Conservation (phyloP, 768 basidiomycete species). For the Pseudohyphozyma bogoriensis region DNA sequence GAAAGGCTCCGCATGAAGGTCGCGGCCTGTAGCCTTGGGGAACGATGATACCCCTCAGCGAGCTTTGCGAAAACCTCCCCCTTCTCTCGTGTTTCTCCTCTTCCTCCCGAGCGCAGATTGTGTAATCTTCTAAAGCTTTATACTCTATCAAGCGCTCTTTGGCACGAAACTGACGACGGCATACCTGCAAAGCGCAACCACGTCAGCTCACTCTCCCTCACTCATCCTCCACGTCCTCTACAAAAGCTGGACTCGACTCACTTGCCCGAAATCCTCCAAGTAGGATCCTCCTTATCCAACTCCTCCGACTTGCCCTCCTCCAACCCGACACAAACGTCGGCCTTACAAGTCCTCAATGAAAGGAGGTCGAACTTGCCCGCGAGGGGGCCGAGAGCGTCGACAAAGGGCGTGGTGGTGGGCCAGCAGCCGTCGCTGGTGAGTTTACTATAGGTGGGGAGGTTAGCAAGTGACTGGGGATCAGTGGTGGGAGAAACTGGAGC, state of each 20-base stretch:
- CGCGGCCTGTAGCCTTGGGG: no score
- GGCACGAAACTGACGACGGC: conserved; percentile 1
- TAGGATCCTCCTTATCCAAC: conserved; percentile 49
- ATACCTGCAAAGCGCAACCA: background rate
- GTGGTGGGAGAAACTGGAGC: no score
- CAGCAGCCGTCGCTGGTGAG: conserved; percentile 80
- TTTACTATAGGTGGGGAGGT: conserved; percentile 41
- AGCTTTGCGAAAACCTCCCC: no score
- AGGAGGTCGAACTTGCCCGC: conserved; percentile 68
- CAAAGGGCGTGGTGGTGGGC: conserved; percentile 70
- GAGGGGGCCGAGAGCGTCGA: conserved; percentile 64
- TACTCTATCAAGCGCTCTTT: no score
- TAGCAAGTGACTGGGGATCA: conserved; percentile 50
- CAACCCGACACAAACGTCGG: conserved; percentile 83
- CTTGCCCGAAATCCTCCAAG: conserved; percentile 74
- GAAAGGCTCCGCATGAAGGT: no score
- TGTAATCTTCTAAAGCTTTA: no score
- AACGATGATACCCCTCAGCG: no score
- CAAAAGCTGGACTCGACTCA: conserved; percentile 34
- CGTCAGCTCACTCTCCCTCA: background rate
- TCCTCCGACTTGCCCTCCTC: conserved; percentile 55
- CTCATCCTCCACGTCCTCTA: background rate
- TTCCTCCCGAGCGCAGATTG: no score
- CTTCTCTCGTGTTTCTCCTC: no score
- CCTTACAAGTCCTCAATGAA: conserved; percentile 86